phyloP scores from a whole-genome alignment of 441 rosid species.

The Syzygium syzygioides region DNA sequence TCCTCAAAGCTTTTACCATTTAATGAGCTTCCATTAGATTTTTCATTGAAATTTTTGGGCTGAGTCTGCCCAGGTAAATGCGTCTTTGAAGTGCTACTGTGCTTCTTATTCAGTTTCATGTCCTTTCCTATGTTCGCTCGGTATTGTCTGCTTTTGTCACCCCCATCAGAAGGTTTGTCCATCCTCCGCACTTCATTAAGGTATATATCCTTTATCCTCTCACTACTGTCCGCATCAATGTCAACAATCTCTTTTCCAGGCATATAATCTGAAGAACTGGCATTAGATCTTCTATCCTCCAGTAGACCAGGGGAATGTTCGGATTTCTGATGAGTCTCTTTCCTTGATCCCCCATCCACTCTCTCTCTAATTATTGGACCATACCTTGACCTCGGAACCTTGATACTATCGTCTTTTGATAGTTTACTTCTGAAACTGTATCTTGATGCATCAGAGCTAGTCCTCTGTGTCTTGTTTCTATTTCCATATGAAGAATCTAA shows the following conservation, averaged over 20 bases:
- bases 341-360: slow-evolving; percentile 5
- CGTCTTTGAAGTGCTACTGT: slow-evolving; percentile 7
- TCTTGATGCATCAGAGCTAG: slow-evolving; percentile 28
- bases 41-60: slow-evolving; percentile 12
- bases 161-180: slow-evolving; percentile 11
- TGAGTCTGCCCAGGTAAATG: slow-evolving; percentile 11
- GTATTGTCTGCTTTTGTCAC: slow-evolving; percentile 1
- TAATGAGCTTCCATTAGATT: slow-evolving; percentile 19
- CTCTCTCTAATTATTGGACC: slow-evolving; percentile 24
- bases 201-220: slow-evolving; percentile 22
- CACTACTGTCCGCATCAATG: slow-evolving; percentile 23
- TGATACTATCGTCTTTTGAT: slow-evolving; percentile 13
- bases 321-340: slow-evolving; percentile 7
- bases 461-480: slow-evolving; percentile 29
- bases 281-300: background rate
- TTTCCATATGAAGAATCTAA: slow-evolving; percentile 19
- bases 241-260: slow-evolving; percentile 34
- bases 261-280: slow-evolving; percentile 6
- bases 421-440: slow-evolving; percentile 19
- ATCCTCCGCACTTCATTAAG: slow-evolving; percentile 18
- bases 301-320: slow-evolving; percentile 12
- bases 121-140: slow-evolving; percentile 10
- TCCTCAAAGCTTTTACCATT: slow-evolving; percentile 18
- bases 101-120: slow-evolving; percentile 8
- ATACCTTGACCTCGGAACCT: slow-evolving; percentile 22